Evolutionary conservation across 352 stramenopile genomes (phyloP), one percentile per base, ranked within the genome.

Genomic region (Pythium chondricola): DNA sequence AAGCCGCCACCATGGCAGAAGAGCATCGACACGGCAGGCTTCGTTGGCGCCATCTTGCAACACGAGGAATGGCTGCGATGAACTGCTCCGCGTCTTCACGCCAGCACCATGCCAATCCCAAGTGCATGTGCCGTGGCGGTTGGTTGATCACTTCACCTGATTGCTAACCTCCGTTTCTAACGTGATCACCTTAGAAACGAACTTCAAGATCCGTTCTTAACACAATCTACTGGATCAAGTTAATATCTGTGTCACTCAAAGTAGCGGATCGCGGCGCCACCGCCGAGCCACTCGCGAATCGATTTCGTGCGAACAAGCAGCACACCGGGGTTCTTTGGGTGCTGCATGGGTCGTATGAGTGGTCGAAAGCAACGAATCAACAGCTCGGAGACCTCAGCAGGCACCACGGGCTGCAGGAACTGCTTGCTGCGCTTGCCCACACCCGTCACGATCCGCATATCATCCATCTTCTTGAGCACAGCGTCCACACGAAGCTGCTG

Each of bases 391-490:
- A 89, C 67, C 40, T 83, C 73, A 21, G 70, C 61, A 24, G 58
- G 67, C 29, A 89, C 53, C 29, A 82, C 69, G 7, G 78, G 73
- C 46, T 78, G 70, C 61, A 87, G 63, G 43, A 70, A 86, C 43
- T 60, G 51, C 14, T 77, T 68, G 31, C 78, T 87, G 52, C 71
- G 71, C 31, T 66, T 77, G 13, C 78, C 78, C 17, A 86, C 59
- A n/a, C 78, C 78, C 22, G 73, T 85, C 49, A 89, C 85, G 40
- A 89, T 81, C 14, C 74, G 77, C 40, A 89, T 49, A 35, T 87
- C 70, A 31, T 63, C 71, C 1, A 56, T 51, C n/a, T 66, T 61
- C 10, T 49, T 58, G 2, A 58, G 40, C 4, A 26, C 42, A 2
- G 37, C 27, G 22, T 26, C 18, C 7, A n/a, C 29, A 6, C 52